Evolutionary conservation across 257 asterid genomes (phyloP), one percentile per base, ranked within the genome.

Genomic region (Cynanchum wilfordii): DNA sequence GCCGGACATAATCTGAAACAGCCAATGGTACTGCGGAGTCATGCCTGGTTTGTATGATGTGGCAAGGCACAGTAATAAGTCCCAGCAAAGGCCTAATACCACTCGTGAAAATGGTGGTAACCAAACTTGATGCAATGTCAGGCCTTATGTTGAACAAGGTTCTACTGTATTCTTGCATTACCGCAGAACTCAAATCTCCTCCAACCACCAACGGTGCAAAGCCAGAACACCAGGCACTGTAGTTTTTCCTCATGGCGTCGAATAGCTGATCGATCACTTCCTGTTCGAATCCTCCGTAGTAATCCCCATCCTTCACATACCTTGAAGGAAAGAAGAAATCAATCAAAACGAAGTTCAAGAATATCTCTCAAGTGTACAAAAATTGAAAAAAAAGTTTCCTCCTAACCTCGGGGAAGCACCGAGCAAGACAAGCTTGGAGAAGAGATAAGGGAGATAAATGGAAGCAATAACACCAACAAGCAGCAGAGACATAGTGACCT

Each of bases 371-470:
- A 15, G 27, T 27, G 44, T 29, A 10, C 29, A 4, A 4, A 29
- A 76, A 17, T 27, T n/a, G 0, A 19, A 52, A 52, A 52, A 4
- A 17, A 51, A 52, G 20, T 19, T 19, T 4, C 10, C 56, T 52
- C 20, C 20, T n/a, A 24, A 81, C 86, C 81, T 72, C 13, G 86
- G 86, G 64, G 85, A 80, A 76, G 85, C 83, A 29, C 76, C 63
- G 20, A 84, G 44, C 47, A 75, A 12, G 69, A 82, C 62, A 30
- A 82, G 73, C 69, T 85, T 81, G 51, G 80, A 51, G 83, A 85
- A 85, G 49, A 80, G 77, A 70, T 74, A 62, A 13, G 83, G 86
- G 16, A 85, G 85, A 24, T 51, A 38, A 16, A 78, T 76, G 66
- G 86, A 79, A 47, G 88, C 84, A 30, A 76, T 36, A 45, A 52